Conservation (phyloP, 2,329 filamentous ascomycete genomes). For the Colletotrichum tabaci region DNA sequence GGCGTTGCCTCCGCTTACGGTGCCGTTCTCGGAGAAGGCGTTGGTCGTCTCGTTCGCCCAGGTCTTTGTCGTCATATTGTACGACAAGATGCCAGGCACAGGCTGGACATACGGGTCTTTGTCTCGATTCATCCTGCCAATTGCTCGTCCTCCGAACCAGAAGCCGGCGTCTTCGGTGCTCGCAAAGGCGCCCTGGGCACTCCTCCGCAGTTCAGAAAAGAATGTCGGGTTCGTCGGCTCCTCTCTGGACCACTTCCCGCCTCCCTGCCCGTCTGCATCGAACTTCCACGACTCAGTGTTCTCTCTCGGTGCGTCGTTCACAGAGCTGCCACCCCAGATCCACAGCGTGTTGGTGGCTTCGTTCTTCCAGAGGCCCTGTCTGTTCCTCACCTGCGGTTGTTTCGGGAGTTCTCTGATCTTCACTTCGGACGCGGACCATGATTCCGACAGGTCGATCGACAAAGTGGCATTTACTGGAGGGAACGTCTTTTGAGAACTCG, state of each 20-base stretch:
- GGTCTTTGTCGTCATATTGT: constrained; percentile 34
- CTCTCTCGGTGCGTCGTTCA: constrained; percentile 16
- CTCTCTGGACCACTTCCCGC: constrained; percentile 34
- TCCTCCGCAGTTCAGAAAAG: constrained; percentile 14
- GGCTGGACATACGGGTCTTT: not conserved
- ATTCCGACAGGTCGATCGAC: constrained; percentile 36
- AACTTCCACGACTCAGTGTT: constrained; percentile 35
- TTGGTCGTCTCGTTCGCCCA: constrained; percentile 36
- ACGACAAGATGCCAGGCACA: constrained; percentile 23
- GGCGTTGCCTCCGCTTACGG: constrained; percentile 23
- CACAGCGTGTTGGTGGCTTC: constrained; percentile 15
- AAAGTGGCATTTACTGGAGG: constrained; percentile 38
- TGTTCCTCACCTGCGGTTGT: constrained; percentile 8
- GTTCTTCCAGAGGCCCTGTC: constrained; percentile 31
- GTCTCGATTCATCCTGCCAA: constrained; percentile 18
- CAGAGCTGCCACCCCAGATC: constrained; percentile 37
- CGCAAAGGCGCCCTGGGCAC: constrained; percentile 20
- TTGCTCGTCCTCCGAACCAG: constrained; percentile 36
- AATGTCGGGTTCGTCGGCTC: constrained; percentile 19
- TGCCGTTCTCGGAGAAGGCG: constrained; percentile 29
- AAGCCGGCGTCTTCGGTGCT: constrained; percentile 28
- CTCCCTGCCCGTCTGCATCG: constrained; percentile 30
- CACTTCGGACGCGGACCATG: constrained; percentile 31
- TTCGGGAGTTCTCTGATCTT: constrained; percentile 24
- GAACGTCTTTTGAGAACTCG: not conserved